These are phyloP conservation scores for Solanum megistacrolobum DNA, from an alignment of 257 asterid genomes.

Conservation along the genomic window DNA sequence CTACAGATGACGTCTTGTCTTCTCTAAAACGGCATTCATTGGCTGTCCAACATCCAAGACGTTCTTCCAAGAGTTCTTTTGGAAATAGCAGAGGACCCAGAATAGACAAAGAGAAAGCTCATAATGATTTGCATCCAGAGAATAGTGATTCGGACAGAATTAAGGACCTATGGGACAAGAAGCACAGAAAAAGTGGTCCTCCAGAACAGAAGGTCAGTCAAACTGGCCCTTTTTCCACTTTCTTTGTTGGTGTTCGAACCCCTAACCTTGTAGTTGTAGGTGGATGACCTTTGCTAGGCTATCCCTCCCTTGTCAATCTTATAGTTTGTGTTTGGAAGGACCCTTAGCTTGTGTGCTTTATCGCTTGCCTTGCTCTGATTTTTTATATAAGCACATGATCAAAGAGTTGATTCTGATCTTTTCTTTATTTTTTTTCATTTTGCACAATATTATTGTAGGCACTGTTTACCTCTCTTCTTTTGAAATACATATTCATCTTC, in stretches of 20 bases:
- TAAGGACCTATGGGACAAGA: conserved; percentile 54
- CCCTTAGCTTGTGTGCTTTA: not conserved
- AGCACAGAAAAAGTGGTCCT: conserved; percentile 49
- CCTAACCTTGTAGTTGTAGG: not conserved
- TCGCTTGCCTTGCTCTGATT: not conserved
- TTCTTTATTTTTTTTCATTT: not conserved
- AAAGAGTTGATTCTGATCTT: not conserved
- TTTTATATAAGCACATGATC: not conserved
- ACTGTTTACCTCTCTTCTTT: not conserved
- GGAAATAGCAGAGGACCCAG: conserved; percentile 32
- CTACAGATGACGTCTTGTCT: conserved; percentile 73
- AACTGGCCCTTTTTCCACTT: not conserved
- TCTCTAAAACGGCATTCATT: conserved; percentile 79
- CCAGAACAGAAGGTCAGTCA: conserved; percentile 79
- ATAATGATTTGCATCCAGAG: conserved; percentile 32
- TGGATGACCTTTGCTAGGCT: not conserved
- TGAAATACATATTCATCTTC: not conserved
- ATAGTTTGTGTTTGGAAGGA: not conserved
- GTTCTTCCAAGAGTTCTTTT: conserved; percentile 34
- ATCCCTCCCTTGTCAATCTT: not conserved
- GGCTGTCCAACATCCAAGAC: conserved; percentile 46
- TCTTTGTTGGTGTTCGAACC: not conserved
- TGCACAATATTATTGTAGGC: not conserved
- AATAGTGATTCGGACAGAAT: conserved; percentile 30
- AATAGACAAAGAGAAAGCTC: conserved; percentile 32